Evolutionary conservation across 2,329 filamentous ascomycete genomes (phyloP), one percentile per base, ranked within the genome.

Genomic region (Talaromyces piceae): DNA sequence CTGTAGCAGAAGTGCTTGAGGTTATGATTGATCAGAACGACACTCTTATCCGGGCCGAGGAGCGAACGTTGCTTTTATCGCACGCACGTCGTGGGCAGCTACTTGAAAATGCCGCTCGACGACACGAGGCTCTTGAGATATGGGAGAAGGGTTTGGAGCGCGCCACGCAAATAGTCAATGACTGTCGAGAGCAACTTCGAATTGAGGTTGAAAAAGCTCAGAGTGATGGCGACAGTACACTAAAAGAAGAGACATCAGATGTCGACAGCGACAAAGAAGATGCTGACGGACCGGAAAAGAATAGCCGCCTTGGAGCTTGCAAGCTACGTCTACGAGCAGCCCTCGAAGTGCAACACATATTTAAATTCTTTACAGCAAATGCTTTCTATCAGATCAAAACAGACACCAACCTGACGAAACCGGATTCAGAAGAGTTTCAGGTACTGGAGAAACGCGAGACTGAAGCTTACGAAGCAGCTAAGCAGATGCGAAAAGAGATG

Each of bases 1-100:
- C 91, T 0, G 85, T 95, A 1, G 80, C 84, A 16, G 88, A 97
- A 66, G 91, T 97, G 1, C 74, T 98, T 9, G 84, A 89, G 57
- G 83, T 85, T 4, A 96, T 98, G 91, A 85, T 96, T 52, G 89
- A 95, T 50, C 84, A 91, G 61, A 90, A 86, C 41, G 87, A 91
- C 52, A 74, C 73, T 5, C 65, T 71, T 1, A 79, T 91, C 51
- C 80, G 84, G 47, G 69, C 77, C 0, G 84, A 91, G 52, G 84
- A 93, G 61, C 80, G 89, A 48, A 72, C 76, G 2, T 75, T 85
- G 45, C 73, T 95, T 5, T 64, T 80, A 2, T 76, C 76, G 28
- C 82, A 81, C 55, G 72, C 95, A 41, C 79, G 77, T 13, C 77
- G 82, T 50, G 91, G 88, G 0, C 91, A 96, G 58, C 71, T 96